These are phyloP conservation scores for Hirschioporus abietinus DNA, from an alignment of 768 basidiomycete genomes.

Conservation along the genomic window DNA sequence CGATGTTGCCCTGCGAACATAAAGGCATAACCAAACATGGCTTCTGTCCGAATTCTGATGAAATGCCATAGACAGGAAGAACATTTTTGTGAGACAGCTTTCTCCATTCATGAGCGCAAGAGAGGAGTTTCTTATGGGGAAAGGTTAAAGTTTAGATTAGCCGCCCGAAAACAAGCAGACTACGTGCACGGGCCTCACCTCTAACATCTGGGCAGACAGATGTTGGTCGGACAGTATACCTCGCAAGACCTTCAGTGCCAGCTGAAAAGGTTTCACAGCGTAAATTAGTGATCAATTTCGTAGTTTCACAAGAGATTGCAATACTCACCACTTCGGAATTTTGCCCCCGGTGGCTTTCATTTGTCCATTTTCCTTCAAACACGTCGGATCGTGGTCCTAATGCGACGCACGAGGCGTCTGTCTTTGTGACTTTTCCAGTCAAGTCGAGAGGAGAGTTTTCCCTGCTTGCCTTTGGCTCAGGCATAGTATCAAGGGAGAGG, in stretches of 20 bases:
- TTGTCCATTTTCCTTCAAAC: neutral
- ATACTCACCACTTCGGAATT: neutral
- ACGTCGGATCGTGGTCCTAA: neutral
- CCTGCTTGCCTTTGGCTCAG: neutral
- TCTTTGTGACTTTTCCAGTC: neutral
- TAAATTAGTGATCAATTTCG: neutral
- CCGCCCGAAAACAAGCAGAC: neutral
- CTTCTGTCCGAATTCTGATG: conserved; percentile 15
- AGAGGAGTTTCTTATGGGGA: neutral
- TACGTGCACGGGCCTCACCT: neutral
- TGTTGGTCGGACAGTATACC: neutral
- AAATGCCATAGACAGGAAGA: conserved; percentile 17
- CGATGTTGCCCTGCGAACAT: conserved; percentile 21
- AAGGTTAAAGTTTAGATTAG: conserved; percentile 9
- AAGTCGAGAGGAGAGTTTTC: neutral
- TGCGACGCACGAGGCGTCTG: neutral
- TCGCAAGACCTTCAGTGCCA: neutral
- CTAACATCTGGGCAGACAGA: neutral
- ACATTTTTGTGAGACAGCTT: conserved; percentile 19
- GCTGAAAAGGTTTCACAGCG: neutral
- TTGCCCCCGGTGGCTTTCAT: neutral
- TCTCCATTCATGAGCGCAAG: conserved; percentile 11
- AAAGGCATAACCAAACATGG: conserved; percentile 23
- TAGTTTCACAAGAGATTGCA: neutral
- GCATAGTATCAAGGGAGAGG: neutral